Percentiles rank a stretch among this genome's conserved stretches.
phyloP scores from a whole-genome alignment of 78 protist species.

The Ministeria vibrans region DNA sequence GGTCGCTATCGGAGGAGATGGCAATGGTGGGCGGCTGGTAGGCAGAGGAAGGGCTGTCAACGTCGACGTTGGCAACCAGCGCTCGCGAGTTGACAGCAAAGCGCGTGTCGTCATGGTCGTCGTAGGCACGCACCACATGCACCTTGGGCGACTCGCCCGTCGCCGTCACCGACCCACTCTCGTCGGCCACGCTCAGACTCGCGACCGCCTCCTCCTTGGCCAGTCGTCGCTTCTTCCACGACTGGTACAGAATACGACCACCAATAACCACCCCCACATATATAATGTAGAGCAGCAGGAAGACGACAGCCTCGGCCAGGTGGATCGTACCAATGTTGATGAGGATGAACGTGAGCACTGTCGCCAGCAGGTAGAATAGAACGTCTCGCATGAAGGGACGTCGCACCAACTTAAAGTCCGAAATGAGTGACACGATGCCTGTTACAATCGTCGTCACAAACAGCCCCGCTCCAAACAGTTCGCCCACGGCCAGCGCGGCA shows the following conservation, averaged over 20 bases:
- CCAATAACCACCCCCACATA: conserved; percentile 10
- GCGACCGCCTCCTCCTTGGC: no score
- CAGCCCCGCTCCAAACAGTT: conserved; percentile 26
- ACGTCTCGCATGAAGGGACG: conserved; percentile 43
- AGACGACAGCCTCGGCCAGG: conserved; percentile 8
- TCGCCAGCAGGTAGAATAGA: not conserved
- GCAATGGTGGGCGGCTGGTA: no score
- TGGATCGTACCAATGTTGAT: not conserved
- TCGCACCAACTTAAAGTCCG: not conserved
- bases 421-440: conserved; percentile 8
- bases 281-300: conserved; percentile 10
- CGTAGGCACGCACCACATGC: no score
- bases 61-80: no score
- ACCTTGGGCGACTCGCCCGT: no score
- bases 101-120: no score
- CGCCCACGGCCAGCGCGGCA: conserved; percentile 33
- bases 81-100: no score
- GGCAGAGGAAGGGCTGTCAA: no score
- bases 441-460: conserved; percentile 31
- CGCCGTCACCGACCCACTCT: no score
- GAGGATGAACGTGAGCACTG: not conserved
- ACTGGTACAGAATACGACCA: not conserved
- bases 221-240: no score
- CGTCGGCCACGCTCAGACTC: no score
- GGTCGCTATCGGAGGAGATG: no score